Evolutionary conservation across 108 stramenopile species (phyloP), one percentile per base, ranked within the genome.

Genomic region (Aurantiochytrium sp.): DNA sequence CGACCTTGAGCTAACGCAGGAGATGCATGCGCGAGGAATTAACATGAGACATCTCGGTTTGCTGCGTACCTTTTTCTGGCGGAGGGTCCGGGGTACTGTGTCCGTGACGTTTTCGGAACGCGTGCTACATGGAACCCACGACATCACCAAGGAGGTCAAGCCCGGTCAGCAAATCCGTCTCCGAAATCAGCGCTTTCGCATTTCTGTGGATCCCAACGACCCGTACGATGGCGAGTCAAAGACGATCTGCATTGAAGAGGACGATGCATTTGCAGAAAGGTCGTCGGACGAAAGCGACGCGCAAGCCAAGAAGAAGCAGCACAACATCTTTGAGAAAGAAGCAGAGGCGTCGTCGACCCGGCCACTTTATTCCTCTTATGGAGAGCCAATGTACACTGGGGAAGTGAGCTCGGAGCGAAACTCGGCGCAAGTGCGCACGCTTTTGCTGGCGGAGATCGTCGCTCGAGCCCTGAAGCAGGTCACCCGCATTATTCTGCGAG

Each of bases 31-130:
- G 18, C 53, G 72, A 25, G 94, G 94, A 55, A 89, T 94, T 23
- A 92, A 91, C 58, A 57, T 94, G 60, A 92, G 94, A 19, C 94
- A 95, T 69, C 55, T 95, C 60, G 94, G 94, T 4, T 60, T 92
- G 23, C 44, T 95, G 49, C 76, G 94, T 18, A 45, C 57, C n/a
- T 43, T 88, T 57, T 92, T 94, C 89, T 94, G 94, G 93, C 83
- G 93, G n/a, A 51, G 57, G 58, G 64, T 94, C 6, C 60, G 90
- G 14, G 93, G 93, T 25, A 91, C 4, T 5, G 90, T 92, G 28
- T 87, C 87, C 72, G 44, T 93, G 5, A 89, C 88, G 58, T 91
- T 89, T 59, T 49, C 60, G 51, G 90, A 88, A 6, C 73, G 58
- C 14, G 58, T 89, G 19, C 58, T 92, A 25, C 44, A 28, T 4